Evolutionary conservation across 2,329 filamentous ascomycete genomes (phyloP), one percentile per base, ranked within the genome.

Genomic region (Epichloe gansuensis): DNA sequence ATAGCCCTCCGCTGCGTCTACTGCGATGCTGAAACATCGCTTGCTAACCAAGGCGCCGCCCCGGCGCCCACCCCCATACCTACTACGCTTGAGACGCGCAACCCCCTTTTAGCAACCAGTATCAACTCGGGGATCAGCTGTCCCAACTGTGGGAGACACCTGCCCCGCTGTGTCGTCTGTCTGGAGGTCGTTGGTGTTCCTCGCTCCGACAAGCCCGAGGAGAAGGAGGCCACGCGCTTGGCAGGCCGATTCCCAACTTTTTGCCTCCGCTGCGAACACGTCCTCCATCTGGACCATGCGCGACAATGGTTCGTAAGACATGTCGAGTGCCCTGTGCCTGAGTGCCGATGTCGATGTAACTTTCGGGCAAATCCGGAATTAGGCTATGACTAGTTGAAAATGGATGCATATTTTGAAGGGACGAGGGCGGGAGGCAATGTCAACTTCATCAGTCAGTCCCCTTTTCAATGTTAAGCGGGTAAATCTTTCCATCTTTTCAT

Each of bases 1-100:
- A 79, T 91, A 50, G 81, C 84, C 4, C 76, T 93, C 47, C 80
- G 86, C 46, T 93, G 87, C 67, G 76, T 85, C 47, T 87, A 87
- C 68, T 93, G 87, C 68, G 82, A 85, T 60, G 74, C 77, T 36
- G 74, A 80, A 62, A 76, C 75, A 48, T 76, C 72, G 36, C 68
- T 76, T 25, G 69, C 71, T 41, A 73, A 72, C 53, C 68, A 63
- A 50, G 60, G 60, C 50, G 57, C 57, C 46, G 54, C 45, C 50
- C 55, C 55, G 34, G 56, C 56, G 50, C 43, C 47, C 23, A 51
- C 52, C 44, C 43, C 60, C 13, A 59, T 62, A 17, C 60, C 66
- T 31, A 59, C 66, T 23, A 54, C 62, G 27, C 60, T 67, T 35
- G 68, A 70, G 56, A 64, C 55, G 58, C 64, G 71, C n/a, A 81